phyloP scores from a whole-genome alignment of 2,329 filamentous ascomycete species.

The Talaromyces sp. region DNA sequence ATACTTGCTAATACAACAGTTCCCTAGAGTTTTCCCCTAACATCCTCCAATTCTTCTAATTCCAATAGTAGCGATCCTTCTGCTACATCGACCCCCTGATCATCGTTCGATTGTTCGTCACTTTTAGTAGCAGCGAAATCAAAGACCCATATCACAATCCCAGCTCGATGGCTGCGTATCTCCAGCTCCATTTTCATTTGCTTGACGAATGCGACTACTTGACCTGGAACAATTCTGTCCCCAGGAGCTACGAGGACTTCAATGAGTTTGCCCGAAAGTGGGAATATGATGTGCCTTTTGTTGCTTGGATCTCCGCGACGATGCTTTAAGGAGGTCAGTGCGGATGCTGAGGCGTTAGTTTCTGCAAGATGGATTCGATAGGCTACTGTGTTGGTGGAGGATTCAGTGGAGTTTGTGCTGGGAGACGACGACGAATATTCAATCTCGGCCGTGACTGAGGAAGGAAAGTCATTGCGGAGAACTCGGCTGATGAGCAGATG shows the following conservation, averaged over 20 bases:
- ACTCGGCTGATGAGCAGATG: neutral
- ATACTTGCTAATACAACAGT: neutral
- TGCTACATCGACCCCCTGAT: neutral
- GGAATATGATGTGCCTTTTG: neutral
- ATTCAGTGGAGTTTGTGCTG: neutral
- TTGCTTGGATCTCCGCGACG: neutral
- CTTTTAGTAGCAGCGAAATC: neutral
- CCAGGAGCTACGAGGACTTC: neutral
- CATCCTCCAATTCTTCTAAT: neutral
- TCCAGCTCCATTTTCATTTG: neutral
- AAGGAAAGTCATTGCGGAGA: neutral
- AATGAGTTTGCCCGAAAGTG: neutral
- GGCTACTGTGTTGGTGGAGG: neutral
- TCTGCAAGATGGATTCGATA: neutral
- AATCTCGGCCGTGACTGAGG: neutral
- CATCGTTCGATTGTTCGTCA: neutral
- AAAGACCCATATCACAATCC: neutral
- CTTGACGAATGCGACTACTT: neutral
- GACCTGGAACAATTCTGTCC: neutral
- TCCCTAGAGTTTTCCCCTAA: neutral
- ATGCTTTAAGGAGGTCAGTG: neutral
- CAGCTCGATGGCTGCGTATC: neutral
- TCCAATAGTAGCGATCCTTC: neutral
- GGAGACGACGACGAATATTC: neutral
- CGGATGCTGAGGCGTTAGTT: neutral